These are phyloP conservation scores for Apophysomyces sp. DNA, from an alignment of 371 early-diverging fungal genomes.

Conservation along the genomic window DNA sequence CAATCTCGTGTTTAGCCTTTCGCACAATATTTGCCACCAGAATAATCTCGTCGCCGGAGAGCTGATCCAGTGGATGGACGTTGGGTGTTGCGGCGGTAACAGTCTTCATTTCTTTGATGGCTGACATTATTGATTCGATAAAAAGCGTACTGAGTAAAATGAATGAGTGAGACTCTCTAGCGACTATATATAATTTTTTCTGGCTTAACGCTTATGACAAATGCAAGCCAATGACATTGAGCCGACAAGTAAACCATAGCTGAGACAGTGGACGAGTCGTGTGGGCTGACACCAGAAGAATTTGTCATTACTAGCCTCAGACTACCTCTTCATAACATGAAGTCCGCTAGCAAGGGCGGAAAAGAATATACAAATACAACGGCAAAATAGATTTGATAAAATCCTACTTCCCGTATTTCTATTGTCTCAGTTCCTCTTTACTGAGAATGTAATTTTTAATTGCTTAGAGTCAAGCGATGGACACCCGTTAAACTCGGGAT, in stretches of 20 bases:
- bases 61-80: conserved; percentile 47
- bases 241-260: conserved; percentile 12
- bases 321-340: conserved; percentile 15
- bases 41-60: conserved; percentile 42
- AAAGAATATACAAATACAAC: no score
- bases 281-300: conserved; percentile 4
- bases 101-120: conserved; percentile 41
- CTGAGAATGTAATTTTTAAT: no score
- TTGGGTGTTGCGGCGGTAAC: conserved; percentile 26
- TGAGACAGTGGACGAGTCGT: conserved; percentile 1
- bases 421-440: background rate
- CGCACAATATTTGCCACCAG: conserved; percentile 36
- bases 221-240: conserved; percentile 19
- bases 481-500: background rate
- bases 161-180: conserved; percentile 1
- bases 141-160: conserved; percentile 7
- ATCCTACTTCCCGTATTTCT: background rate
- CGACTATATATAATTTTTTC: conserved; percentile 18
- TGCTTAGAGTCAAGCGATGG: no score
- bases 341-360: no score
- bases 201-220: conserved; percentile 18
- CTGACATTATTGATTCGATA: conserved; percentile 16
- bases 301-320: conserved; percentile 52
- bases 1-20: conserved; percentile 26
- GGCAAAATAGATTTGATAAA: background rate